Conservation (phyloP, 192 early-diverging fungal species). For the Allomyces javanicus region DNA sequence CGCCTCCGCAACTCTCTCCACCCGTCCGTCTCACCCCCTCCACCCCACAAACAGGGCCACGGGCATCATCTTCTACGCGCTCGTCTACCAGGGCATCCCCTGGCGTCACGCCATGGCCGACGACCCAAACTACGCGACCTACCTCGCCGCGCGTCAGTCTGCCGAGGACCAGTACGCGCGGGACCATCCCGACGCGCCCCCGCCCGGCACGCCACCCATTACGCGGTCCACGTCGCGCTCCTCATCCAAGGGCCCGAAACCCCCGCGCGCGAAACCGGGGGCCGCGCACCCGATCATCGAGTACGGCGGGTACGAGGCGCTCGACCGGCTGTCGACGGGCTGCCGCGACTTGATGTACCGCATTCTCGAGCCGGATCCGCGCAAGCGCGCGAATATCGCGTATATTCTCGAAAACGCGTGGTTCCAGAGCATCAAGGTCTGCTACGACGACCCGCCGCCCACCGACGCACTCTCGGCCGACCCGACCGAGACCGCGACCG, state of each 20-base stretch:
- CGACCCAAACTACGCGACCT: slow-evolving; percentile 42
- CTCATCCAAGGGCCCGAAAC: too few relatives aligned
- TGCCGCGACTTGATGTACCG: slow-evolving; percentile 50
- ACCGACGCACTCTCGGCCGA: too few relatives aligned
- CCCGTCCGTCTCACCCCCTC: background rate
- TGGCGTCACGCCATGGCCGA: slow-evolving; percentile 35
- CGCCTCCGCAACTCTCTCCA: background rate
- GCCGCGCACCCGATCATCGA: slow-evolving; percentile 27
- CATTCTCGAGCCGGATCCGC: slow-evolving; percentile 63
- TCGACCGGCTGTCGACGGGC: slow-evolving; percentile 46
- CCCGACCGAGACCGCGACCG: too few relatives aligned
- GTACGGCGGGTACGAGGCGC: slow-evolving; percentile 39
- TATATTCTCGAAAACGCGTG: slow-evolving; percentile 53
- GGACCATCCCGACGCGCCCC: slow-evolving; percentile 3
- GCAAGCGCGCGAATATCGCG: slow-evolving; percentile 45
- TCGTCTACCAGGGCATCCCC: slow-evolving; percentile 47
- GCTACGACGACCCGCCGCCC: slow-evolving; percentile 14
- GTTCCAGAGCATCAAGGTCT: slow-evolving; percentile 47
- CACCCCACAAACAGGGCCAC: slow-evolving; percentile 14
- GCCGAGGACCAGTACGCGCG: slow-evolving; percentile 34
- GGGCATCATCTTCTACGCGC: slow-evolving; percentile 77
- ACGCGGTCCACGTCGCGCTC: background rate
- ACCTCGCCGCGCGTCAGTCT: slow-evolving; percentile 34
- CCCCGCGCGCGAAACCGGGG: slow-evolving; percentile 7
- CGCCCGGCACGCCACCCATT: background rate